Percentiles rank a stretch among this genome's conserved stretches.
These are phyloP conservation scores for Liriodendron chinense DNA, from an alignment of 164 flowering plant genomes.

Conservation along the genomic window DNA sequence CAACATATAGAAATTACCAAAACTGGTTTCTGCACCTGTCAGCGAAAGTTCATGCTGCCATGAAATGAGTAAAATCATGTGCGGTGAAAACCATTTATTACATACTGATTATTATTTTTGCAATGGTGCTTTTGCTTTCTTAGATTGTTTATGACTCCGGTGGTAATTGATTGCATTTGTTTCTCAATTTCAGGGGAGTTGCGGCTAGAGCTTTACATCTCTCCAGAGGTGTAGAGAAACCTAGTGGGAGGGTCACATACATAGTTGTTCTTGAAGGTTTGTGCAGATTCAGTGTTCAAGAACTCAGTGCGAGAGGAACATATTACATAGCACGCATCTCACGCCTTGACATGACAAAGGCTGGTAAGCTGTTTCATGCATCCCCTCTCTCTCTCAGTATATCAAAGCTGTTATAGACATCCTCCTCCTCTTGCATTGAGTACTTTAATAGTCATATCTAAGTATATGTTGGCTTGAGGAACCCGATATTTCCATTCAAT, in stretches of 20 bases:
- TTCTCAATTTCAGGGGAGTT: constrained; percentile 66
- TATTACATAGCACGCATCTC: constrained; percentile 83
- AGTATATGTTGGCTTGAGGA: too few relatives aligned
- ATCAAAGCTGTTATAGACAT: background rate
- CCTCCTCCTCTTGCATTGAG: background rate
- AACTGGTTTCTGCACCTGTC: background rate
- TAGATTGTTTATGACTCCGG: background rate
- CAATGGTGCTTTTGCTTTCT: background rate
- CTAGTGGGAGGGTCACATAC: constrained; percentile 98
- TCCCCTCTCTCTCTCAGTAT: background rate
- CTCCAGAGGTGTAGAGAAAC: constrained; percentile 97
- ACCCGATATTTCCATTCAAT: too few relatives aligned
- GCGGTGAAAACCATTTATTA: background rate
- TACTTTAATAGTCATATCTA: background rate
- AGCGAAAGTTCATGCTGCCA: background rate
- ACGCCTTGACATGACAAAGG: constrained; percentile 79
- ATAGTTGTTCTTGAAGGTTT: constrained; percentile 94
- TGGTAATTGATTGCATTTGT: constrained; percentile 4
- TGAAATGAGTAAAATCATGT: background rate
- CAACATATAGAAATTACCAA: background rate
- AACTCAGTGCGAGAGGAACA: constrained; percentile 84
- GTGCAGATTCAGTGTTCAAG: constrained; percentile 93
- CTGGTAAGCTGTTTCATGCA: constrained; percentile 45
- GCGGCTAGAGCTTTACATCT: constrained; percentile 98
- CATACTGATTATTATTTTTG: background rate